A percentile compares a stretch with the other conserved stretches of the same genome.
These are phyloP conservation scores for Thermoascus crustaceus DNA, from an alignment of 2,329 filamentous ascomycete genomes.

Conservation along the genomic window DNA sequence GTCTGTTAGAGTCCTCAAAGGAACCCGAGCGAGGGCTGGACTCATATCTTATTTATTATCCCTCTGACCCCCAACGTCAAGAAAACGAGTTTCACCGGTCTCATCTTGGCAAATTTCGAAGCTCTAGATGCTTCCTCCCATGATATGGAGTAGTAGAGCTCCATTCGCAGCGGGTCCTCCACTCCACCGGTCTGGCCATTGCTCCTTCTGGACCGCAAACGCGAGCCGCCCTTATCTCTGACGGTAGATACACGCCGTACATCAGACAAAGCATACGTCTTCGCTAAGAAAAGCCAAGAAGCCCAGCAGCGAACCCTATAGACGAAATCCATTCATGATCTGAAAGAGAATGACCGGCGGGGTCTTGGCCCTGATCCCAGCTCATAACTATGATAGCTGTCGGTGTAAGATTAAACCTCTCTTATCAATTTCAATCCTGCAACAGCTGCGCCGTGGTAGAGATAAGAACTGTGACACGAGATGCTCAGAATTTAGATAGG, in stretches of 20 bases:
- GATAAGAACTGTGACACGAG: not conserved
- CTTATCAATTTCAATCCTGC: constrained; percentile 1
- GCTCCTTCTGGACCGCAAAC: not conserved
- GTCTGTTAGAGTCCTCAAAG: no score
- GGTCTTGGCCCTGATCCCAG: not conserved
- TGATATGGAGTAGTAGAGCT: no score
- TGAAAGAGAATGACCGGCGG: not conserved
- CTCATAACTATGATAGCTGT: no score
- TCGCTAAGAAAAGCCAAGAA: not conserved
- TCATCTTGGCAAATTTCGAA: not conserved
- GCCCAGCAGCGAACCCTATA: not conserved
- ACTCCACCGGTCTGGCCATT: constrained; percentile 1
- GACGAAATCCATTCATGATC: no score
- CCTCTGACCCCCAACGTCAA: no score
- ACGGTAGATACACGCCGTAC: not conserved
- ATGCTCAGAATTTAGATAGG: no score
- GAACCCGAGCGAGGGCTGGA: no score
- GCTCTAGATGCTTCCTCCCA: not conserved
- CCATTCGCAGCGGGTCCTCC: not conserved
- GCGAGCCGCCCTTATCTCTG: constrained; percentile 1
- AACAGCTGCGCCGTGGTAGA: not conserved
- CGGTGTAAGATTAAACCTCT: no score
- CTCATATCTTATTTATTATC: not conserved
- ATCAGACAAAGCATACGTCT: no score
- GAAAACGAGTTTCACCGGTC: no score